Base-by-base conservation (phyloP, 148 eudicot species). In the Agrostemma githago region DNA sequence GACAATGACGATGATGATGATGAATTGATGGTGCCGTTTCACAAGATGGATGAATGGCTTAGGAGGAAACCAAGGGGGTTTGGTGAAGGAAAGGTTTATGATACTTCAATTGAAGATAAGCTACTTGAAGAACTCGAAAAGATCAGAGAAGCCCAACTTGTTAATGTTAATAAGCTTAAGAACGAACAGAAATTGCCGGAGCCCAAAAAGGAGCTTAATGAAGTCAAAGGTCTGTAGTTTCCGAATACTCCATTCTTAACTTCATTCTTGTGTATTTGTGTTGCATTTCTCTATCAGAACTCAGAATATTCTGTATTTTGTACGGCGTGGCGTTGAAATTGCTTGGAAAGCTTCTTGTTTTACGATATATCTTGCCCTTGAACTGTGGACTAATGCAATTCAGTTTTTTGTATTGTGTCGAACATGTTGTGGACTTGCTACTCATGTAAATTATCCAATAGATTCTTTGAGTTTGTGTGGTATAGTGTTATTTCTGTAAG, bases 21-120 rank as follows among this genome's bases (percentile, higher is more conserved):
- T 14, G 91, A 88, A 40, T 75, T 68, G 68, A 41, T 82, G 68
- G 54, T 92, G 62, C 92, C 96, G 14, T 62, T 78, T 73, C 66
- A 63, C 21, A 81, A 78, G 74, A 86, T 90, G 88, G 84, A 87
- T 74, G 73, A 80, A 16, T 92, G 89, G 92, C 73, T 82, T 41
- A 65, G 67, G 84, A 81, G 79, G 16, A 90, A 82, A 82, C 99
- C 99, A 48, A 78, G 75, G 74, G 99, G 99, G 19, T 92, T 95
- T 81, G 99, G 97, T 26, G 92, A 87, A 78, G 99, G 92, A 8
- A 95, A 85, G 59, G 94, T 71, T 62, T 95, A 95, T 78, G 97
- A 92, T 80, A 92, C 99, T 76, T 80, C 86, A 2, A 20, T 89
- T 79, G 99, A 95, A 83, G 94, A 95, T 70, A 87, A 88, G 66